Conservation (phyloP, 2,329 filamentous ascomycete genomes). For the Didymella glomerata region DNA sequence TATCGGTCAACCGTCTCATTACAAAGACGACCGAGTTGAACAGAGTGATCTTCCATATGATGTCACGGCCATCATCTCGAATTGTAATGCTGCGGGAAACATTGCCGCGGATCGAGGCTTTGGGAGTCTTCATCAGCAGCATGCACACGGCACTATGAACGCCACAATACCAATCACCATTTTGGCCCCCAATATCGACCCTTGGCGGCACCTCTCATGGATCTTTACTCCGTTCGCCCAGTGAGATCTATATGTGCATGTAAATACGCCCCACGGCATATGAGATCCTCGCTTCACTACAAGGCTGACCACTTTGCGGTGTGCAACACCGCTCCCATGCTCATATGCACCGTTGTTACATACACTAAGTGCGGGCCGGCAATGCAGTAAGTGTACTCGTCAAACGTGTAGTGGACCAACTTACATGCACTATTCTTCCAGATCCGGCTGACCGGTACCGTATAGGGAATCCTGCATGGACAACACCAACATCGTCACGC, state of each 20-base stretch:
- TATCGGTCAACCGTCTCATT: slow-evolving; percentile 7
- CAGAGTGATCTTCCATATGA: neutral
- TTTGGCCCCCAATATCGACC: slow-evolving; percentile 3
- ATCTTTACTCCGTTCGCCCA: neutral
- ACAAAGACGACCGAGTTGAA: neutral
- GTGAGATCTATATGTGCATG: slow-evolving; percentile 8
- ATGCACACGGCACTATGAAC: slow-evolving; percentile 1
- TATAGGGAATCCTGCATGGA: slow-evolving; percentile 6
- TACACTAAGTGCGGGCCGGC: neutral
- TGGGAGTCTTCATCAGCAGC: neutral
- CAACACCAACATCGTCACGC: neutral
- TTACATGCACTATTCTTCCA: neutral
- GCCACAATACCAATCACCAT: neutral
- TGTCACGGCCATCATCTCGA: neutral
- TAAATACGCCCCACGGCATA: neutral
- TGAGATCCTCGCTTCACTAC: neutral
- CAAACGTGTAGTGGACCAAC: neutral
- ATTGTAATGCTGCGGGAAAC: neutral
- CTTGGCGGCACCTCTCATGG: neutral
- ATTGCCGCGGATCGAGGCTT: neutral
- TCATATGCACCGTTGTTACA: neutral
- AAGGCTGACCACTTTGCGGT: slow-evolving; percentile 14
- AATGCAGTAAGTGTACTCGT: neutral
- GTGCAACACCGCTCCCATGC: slow-evolving; percentile 12
- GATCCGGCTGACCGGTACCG: slow-evolving; percentile 15